phyloP scores from a whole-genome alignment of 148 eudicot species.

The Diospyros kaki region DNA sequence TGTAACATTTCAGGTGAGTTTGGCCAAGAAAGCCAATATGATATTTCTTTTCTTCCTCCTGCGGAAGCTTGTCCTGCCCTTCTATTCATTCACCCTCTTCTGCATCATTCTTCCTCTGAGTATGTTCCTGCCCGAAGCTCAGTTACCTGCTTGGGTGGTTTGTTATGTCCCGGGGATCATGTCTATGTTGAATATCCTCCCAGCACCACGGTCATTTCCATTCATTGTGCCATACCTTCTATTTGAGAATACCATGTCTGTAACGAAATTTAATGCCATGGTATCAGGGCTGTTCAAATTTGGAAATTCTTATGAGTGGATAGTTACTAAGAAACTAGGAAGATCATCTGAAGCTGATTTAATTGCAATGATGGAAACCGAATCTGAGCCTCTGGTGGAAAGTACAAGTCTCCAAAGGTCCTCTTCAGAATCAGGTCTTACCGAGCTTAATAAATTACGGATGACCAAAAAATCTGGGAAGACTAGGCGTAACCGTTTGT shows the following conservation, averaged over 20 bases:
- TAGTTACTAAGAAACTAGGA: constrained; percentile 88
- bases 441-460: constrained; percentile 56
- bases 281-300: constrained; percentile 79
- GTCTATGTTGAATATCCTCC: constrained; percentile 78
- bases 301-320: constrained; percentile 82
- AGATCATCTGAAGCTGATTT: constrained; percentile 86
- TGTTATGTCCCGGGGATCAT: constrained; percentile 86
- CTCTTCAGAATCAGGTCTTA: constrained; percentile 72
- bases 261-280: constrained; percentile 93
- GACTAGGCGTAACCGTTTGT: constrained; percentile 56
- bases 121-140: constrained; percentile 94
- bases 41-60: constrained; percentile 85
- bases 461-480: constrained; percentile 45
- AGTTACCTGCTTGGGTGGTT: constrained; percentile 85
- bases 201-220: constrained; percentile 84
- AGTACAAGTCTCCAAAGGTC: constrained; percentile 38
- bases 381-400: constrained; percentile 29
- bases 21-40: constrained; percentile 69
- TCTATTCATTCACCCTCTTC: constrained; percentile 90
- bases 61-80: constrained; percentile 84
- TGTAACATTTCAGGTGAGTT: constrained; percentile 62
- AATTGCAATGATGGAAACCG: constrained; percentile 54
- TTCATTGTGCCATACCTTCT: constrained; percentile 81
- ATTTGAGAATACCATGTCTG: constrained; percentile 93
- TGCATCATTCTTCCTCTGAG: constrained; percentile 89